Evolutionary conservation across 2,329 filamentous ascomycete genomes (phyloP).

Genomic region (Volutella citrinella): DNA sequence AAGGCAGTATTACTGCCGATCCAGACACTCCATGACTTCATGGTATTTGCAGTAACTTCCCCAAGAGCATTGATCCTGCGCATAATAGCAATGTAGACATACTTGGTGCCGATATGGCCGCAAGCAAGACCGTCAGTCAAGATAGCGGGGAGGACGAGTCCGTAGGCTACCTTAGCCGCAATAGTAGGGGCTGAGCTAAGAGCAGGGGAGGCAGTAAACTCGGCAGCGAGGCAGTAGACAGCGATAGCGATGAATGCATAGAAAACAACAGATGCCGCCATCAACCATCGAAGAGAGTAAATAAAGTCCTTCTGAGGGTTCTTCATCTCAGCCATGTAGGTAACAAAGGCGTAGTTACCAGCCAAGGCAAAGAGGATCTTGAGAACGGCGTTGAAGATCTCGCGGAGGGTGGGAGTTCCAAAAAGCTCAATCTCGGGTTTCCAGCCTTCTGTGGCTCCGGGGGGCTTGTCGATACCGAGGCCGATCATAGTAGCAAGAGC

Average conservation of each 20-base stretch:
- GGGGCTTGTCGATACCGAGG: conserved; percentile 13
- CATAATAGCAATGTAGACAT: conserved; percentile 17
- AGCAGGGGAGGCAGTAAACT: conserved; percentile 16
- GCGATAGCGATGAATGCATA: conserved; percentile 14
- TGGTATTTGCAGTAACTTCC: conserved; percentile 15
- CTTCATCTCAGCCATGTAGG: conserved; percentile 21
- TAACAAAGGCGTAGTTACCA: conserved; percentile 21
- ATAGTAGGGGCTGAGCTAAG: conserved; percentile 16
- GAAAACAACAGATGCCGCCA: conserved; percentile 11
- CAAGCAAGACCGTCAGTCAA: conserved; percentile 15
- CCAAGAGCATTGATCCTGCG: conserved; percentile 12
- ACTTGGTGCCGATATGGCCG: conserved; percentile 20
- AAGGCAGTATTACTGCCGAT: conserved; percentile 13
- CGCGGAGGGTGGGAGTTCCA: conserved; percentile 10
- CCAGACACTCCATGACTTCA: conserved; percentile 20
- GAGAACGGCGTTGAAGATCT: conserved; percentile 12
- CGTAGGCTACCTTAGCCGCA: conserved; percentile 20
- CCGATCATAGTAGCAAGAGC: conserved; percentile 20
- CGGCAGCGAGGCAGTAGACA: conserved; percentile 17
- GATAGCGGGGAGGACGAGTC: conserved; percentile 16
- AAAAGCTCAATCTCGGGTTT: conserved; percentile 11
- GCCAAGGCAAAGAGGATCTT: conserved; percentile 19
- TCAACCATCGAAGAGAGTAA: conserved; percentile 11
- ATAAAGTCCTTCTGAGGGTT: conserved; percentile 17
- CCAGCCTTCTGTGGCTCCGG: conserved; percentile 11